phyloP scores from a whole-genome alignment of 495 filamentous ascomycete genomes.

The Neurospora pannonica region DNA sequence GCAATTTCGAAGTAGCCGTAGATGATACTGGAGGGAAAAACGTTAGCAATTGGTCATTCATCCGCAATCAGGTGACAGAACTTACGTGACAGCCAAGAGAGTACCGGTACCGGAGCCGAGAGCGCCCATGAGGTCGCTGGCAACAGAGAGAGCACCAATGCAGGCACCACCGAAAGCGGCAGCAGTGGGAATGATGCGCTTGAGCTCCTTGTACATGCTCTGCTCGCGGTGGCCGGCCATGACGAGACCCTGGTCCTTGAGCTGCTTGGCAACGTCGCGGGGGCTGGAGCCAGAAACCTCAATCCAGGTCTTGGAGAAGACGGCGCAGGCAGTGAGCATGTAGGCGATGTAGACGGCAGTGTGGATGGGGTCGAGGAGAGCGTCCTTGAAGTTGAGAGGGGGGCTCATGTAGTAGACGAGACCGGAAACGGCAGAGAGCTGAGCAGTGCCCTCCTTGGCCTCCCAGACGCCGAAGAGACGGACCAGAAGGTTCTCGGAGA shows the following conservation, averaged over 20 bases:
- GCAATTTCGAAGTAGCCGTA: constrained; percentile 99
- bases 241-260: constrained; percentile 98
- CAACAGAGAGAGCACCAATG: constrained; percentile 94
- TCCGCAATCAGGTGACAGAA: constrained; percentile 16
- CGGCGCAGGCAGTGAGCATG: constrained; percentile 93
- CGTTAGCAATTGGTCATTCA: constrained; percentile 14
- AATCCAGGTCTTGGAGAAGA: constrained; percentile 99
- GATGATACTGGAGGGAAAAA: constrained; percentile 60
- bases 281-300: constrained; percentile 97
- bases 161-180: constrained; percentile 98
- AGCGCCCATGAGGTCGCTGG: constrained; percentile 91
- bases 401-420: constrained; percentile 99
- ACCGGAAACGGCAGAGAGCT: constrained; percentile 86
- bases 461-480: constrained; percentile 97
- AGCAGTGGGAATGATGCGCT: constrained; percentile 96
- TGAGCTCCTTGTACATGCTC: constrained; percentile 99
- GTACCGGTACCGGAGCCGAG: constrained; percentile 97
- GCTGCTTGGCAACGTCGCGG: constrained; percentile 97
- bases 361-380: constrained; percentile 91
- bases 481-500: constrained; percentile 96
- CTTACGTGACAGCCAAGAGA: constrained; percentile 96
- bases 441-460: constrained; percentile 87
- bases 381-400: constrained; percentile 93
- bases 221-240: constrained; percentile 99
- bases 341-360: constrained; percentile 92